These are phyloP conservation scores for Rhodotorula paludigena DNA, from an alignment of 768 basidiomycete genomes.

Conservation along the genomic window DNA sequence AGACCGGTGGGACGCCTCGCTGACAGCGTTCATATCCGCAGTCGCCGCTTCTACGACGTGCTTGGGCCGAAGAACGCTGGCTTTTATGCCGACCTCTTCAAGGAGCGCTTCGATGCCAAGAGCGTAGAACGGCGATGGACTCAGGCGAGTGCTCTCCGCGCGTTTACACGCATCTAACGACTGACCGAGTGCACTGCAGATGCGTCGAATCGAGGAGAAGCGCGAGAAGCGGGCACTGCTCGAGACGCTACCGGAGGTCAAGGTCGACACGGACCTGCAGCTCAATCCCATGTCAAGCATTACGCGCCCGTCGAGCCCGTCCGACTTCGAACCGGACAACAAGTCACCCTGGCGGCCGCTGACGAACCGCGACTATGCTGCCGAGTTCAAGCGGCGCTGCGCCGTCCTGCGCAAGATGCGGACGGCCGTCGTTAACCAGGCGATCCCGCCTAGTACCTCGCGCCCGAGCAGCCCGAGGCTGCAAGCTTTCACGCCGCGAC, in stretches of 20 bases:
- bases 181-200: background rate
- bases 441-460: conserved; percentile 45
- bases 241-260: conserved; percentile 11
- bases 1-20: too few species aligned
- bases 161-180: accelerated
- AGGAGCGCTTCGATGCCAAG: conserved; percentile 30
- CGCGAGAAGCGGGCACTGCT: conserved; percentile 33
- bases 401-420: conserved; percentile 58
- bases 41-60: conserved; percentile 51
- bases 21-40: too few species aligned
- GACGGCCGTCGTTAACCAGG: conserved; percentile 41
- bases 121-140: conserved; percentile 30
- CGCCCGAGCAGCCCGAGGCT: conserved; percentile 29
- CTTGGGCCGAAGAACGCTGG: conserved; percentile 45
- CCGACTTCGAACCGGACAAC: conserved; percentile 44
- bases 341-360: conserved; percentile 50
- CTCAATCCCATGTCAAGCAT: conserved; percentile 16
- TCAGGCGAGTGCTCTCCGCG: background rate
- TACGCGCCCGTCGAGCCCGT: conserved; percentile 26
- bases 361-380: conserved; percentile 53
- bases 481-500: conserved; percentile 29
- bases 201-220: conserved; percentile 27
- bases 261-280: conserved; percentile 27
- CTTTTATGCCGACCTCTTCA: conserved; percentile 35
- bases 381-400: conserved; percentile 65